Base-by-base conservation (phyloP, 352 stramenopile species). In the Phytophthora megakarya region DNA sequence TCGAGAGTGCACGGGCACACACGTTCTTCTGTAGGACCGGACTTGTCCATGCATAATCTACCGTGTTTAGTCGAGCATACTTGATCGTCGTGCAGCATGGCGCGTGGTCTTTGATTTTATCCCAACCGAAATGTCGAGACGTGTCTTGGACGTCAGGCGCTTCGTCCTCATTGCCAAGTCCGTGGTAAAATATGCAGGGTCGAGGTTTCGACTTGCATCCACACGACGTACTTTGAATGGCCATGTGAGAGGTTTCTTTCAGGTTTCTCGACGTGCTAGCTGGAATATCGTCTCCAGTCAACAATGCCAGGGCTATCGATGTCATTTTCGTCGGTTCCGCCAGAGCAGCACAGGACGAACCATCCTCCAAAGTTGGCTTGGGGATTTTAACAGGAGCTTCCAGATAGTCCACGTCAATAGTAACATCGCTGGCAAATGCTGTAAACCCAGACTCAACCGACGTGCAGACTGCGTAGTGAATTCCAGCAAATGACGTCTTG, bases 21-120 rank as follows among this genome's bases (percentile, higher is more conserved):
- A 75, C 61, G 6, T 73, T 65, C 16, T 78, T 3, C 52, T 84
- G 75, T 5, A 86, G 45, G 0, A 35, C 46, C 0, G 46, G 47
- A 40, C 74, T 69, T n/a, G 72, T 80, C 80, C 80, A 89, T 1
- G 32, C 80, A 37, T 67, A 73, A 53, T 83, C 62, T 26, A 76
- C 62, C 16, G 77, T 89, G 51, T 89, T 79, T n/a, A 86, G 48
- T 12, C 68, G 45, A 0, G 70, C 66, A 37, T 78, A 86, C 51
- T 81, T 81, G 46, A 82, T 64, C 2, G 43, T 57, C 0, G 65
- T 51, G 19, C 65, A 72, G 39, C 65, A 72, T 0, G 65, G 65
- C 6, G 65, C 49, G 21, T 65, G 59, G 0, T 44, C 39, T 52
- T 68, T 51, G 28, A 69, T 42, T 35, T 61, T 52, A 6, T 60